A percentile compares a stretch with the other conserved stretches of the same genome.
These are phyloP conservation scores for Eimeria praecox DNA, from an alignment of 169 alveolate species.

Conservation along the genomic window DNA sequence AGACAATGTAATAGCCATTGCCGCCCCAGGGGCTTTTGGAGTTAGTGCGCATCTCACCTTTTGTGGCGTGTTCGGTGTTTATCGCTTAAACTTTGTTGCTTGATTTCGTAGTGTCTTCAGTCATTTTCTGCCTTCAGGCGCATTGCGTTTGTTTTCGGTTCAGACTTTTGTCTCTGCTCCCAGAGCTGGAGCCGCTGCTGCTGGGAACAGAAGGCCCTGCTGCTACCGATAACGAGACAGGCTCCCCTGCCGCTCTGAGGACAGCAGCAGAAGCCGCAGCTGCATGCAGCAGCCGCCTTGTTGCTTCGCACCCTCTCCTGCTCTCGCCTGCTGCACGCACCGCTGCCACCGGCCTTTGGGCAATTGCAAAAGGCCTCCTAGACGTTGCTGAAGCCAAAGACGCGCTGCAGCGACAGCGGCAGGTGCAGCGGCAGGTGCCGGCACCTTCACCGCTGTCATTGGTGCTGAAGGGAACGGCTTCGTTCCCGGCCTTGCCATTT, in stretches of 20 bases:
- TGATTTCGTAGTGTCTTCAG: not conserved
- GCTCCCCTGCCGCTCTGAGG: slow-evolving; percentile 27
- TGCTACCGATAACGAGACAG: not conserved
- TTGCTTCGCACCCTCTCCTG: slow-evolving; percentile 44
- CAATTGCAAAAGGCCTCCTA: slow-evolving; percentile 55
- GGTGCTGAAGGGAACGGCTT: not conserved
- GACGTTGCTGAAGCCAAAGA: slow-evolving; percentile 2
- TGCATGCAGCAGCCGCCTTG: slow-evolving; percentile 74
- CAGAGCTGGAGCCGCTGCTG: slow-evolving; percentile 63
- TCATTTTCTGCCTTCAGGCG: not conserved
- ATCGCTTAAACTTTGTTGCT: too few species aligned
- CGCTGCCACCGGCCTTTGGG: slow-evolving; percentile 63
- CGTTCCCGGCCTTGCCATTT: slow-evolving; percentile 65
- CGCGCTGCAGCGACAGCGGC: not conserved
- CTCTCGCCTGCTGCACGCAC: slow-evolving; percentile 40
- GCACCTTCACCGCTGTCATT: not conserved
- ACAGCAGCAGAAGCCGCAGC: slow-evolving; percentile 78
- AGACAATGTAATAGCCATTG: not conserved
- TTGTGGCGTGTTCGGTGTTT: too few species aligned
- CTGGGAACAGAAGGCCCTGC: slow-evolving; percentile 19
- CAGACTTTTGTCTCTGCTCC: slow-evolving; percentile 45
- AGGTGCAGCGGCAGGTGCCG: not conserved
- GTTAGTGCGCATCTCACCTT: not conserved
- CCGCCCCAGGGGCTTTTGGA: not conserved
- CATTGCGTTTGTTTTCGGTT: not conserved